Evolutionary conservation across 208 protist species (phyloP).

Genomic region (Leishmania turanica): DNA sequence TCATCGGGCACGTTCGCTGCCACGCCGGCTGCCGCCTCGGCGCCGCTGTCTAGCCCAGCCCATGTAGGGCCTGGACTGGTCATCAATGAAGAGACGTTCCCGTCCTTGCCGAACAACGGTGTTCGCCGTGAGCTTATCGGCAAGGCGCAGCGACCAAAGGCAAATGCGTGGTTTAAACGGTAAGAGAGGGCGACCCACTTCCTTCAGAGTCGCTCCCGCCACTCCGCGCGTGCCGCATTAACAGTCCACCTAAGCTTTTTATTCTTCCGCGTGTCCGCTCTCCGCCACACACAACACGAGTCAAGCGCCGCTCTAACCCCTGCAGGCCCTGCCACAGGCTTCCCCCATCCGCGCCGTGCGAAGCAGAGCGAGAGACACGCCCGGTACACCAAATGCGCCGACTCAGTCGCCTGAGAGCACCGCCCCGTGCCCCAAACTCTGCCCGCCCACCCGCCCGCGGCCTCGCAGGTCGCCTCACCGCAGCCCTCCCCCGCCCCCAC

Average conservation of each 20-base stretch:
- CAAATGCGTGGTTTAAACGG: slow-evolving; percentile 57
- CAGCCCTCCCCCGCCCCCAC: neutral
- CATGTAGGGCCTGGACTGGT: slow-evolving; percentile 22
- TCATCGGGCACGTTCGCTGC: neutral
- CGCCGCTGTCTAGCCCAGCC: neutral
- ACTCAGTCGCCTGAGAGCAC: neutral
- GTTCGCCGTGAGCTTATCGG: slow-evolving; percentile 24
- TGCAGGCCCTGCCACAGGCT: neutral
- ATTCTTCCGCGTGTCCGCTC: neutral
- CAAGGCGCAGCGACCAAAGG: slow-evolving; percentile 27
- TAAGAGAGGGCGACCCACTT: neutral
- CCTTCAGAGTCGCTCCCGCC: neutral
- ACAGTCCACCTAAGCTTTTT: neutral
- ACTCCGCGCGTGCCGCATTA: neutral
- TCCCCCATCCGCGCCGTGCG: neutral
- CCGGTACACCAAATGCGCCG: neutral
- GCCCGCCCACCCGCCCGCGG: neutral
- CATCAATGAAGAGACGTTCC: slow-evolving; percentile 57
- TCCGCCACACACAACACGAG: neutral
- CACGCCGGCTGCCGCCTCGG: neutral
- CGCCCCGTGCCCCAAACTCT: neutral
- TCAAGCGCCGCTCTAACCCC: neutral
- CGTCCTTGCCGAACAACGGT: slow-evolving; percentile 40
- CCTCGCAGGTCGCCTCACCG: neutral
- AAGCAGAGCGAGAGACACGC: neutral